Conservation (phyloP, 2,329 filamentous ascomycete genomes). For the Fusarium nanum region DNA sequence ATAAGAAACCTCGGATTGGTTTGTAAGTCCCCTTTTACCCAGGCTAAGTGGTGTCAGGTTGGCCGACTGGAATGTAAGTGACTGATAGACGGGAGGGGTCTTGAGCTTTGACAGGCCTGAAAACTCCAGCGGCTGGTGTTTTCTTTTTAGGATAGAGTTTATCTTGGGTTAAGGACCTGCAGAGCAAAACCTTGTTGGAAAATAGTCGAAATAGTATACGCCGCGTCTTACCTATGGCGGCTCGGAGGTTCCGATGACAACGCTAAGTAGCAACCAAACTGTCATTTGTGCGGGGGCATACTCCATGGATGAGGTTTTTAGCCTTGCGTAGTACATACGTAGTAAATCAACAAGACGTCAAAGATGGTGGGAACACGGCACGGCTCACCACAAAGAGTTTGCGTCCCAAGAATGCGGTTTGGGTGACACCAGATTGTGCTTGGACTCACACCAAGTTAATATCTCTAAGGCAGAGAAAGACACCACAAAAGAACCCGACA, state of each 20-base stretch:
- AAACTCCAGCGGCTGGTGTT: neutral
- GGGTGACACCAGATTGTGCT: constrained; percentile 31
- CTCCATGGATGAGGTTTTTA: constrained; percentile 7
- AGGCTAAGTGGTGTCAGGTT: constrained; percentile 20
- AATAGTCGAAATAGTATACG: constrained; percentile 16
- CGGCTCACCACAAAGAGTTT: constrained; percentile 31
- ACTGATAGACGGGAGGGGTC: constrained; percentile 31
- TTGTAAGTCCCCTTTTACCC: constrained; percentile 3
- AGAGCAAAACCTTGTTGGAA: constrained; percentile 26
- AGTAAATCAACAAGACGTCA: constrained; percentile 6
- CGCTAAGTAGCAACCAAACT: constrained; percentile 6
- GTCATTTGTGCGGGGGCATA: constrained; percentile 27
- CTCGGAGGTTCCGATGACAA: constrained; percentile 30
- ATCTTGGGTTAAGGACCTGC: constrained; percentile 15
- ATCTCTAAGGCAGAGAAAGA: constrained; percentile 1
- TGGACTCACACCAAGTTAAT: neutral
- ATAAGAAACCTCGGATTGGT: constrained; percentile 19
- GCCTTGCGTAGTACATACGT: constrained; percentile 16
- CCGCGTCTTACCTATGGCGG: constrained; percentile 26
- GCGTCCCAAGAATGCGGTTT: constrained; percentile 28
- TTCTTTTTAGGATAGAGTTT: constrained; percentile 33
- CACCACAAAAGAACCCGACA: constrained; percentile 12
- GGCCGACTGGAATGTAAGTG: constrained; percentile 37
- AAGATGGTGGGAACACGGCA: constrained; percentile 25
- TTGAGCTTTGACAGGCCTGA: constrained; percentile 6